Conservation (phyloP, 768 basidiomycete species). For the Calocera cornea region DNA sequence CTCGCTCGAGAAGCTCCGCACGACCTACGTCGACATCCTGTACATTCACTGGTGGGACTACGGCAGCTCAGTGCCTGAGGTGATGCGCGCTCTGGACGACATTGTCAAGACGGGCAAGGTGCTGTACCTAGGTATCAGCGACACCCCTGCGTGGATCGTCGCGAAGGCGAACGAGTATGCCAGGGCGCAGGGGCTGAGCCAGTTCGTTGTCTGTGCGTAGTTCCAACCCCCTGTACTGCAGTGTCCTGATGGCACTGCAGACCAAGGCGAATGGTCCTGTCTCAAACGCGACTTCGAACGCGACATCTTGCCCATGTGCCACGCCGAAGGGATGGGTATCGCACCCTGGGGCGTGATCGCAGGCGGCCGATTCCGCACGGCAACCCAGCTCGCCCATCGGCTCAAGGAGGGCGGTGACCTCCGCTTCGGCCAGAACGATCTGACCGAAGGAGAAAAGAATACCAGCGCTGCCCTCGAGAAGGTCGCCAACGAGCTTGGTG, state of each 20-base stretch:
- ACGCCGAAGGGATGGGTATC: conserved; percentile 27
- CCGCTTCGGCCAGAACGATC: conserved; percentile 14
- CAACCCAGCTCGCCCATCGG: conserved; percentile 20
- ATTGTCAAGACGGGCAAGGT: conserved; percentile 35
- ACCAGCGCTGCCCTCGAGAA: conserved; percentile 28
- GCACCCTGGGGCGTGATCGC: conserved; percentile 34
- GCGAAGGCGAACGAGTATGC: conserved; percentile 39
- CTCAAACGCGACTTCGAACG: conserved; percentile 29
- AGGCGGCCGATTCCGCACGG: conserved; percentile 30
- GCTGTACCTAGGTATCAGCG: conserved; percentile 27
- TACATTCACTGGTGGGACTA: conserved; percentile 45
- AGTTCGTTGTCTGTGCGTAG: conserved; percentile 33
- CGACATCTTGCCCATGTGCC: conserved; percentile 31
- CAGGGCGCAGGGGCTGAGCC: conserved; percentile 34
- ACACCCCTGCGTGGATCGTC: conserved; percentile 39
- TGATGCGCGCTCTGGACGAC: conserved; percentile 34
- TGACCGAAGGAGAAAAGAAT: conserved; percentile 25
- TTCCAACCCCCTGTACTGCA: conserved; percentile 10
- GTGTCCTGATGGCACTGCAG: not conserved
- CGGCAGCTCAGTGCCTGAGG: conserved; percentile 33
- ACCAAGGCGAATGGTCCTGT: conserved; percentile 28
- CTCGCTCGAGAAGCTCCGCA: conserved; percentile 38
- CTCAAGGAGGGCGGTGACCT: not conserved
- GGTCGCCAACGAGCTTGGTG: conserved; percentile 29
- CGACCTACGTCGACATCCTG: conserved; percentile 45